Evolutionary conservation across 768 basidiomycete species (phyloP), one percentile per base, ranked within the genome.

Genomic region (Asterophora lycoperdoides): DNA sequence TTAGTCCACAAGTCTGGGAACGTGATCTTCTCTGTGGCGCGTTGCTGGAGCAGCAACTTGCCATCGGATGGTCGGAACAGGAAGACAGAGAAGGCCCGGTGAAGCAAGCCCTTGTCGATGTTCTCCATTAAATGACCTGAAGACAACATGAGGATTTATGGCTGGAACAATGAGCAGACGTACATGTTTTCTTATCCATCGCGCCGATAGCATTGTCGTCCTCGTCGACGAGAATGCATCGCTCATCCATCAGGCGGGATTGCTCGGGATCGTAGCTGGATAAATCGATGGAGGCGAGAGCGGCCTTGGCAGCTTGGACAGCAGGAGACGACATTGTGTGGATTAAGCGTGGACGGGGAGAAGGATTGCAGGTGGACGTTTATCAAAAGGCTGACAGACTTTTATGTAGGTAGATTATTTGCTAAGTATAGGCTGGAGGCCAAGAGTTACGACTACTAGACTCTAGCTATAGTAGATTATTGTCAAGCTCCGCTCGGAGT

Each of bases 1-100:
- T 99, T 99, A 28, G 96, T 99, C 96, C 96, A 99, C 93, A 97
- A 93, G 59, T 90, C 79, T 5, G 96, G 96, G 73, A 99, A 99
- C 6, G 96, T 99, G 63, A 99, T 99, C 75, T 99, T 99, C 72
- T 95, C 93, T n/a, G 84, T 76, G 15, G 96, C 96, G 32, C 96
- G 82, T 67, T 93, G 92, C 65, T 99, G 96, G 38, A 99, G 78
- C 20, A 99, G 75, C 14, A 99, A 78, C 66, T 86, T 89, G 39
- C 96, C 96, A 65, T 97, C 93, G 10, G 83, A 82, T 2, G 96
- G 96, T 32, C 93, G 77, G 76, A 98, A 99, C 55, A 97, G 79
- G 67, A 99, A 98, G 30, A 86, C 94, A 51, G 94, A 97, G 75
- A 99, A 99, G 14, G 96, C 96, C 34, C 96, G 87, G 67, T 99